These are phyloP conservation scores for Pouteria campechiana DNA, from an alignment of 179 eudicot species.

Conservation along the genomic window DNA sequence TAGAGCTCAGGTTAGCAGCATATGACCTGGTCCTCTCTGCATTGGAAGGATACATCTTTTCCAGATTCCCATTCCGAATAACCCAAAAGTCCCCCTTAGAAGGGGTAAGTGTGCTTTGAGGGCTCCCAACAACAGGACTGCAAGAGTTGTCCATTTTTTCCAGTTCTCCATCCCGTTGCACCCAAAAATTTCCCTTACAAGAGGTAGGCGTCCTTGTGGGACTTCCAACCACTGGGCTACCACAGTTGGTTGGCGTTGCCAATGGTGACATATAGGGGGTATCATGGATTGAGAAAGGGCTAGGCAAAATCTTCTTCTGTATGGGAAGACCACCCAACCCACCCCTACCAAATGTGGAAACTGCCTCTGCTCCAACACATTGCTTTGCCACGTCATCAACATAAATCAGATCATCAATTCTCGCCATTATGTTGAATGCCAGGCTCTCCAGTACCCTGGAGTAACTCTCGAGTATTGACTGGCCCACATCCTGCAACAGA, in stretches of 20 bases:
- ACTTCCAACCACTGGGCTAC: background rate
- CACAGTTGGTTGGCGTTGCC: constrained; percentile 1
- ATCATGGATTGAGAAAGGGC: constrained; percentile 35
- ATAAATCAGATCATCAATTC: constrained; percentile 11
- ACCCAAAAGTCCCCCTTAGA: too few species aligned
- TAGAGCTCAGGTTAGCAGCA: too few species aligned
- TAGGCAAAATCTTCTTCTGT: constrained; percentile 40
- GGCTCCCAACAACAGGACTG: too few species aligned
- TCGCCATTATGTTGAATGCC: constrained; percentile 24
- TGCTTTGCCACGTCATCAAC: constrained; percentile 4
- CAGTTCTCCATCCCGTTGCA: too few species aligned
- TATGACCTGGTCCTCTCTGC: too few species aligned
- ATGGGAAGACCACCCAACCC: constrained; percentile 33
- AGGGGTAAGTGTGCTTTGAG: too few species aligned
- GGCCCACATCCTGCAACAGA: constrained; percentile 24
- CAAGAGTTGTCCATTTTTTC: too few species aligned
- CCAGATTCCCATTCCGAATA: too few species aligned
- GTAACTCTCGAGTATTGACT: constrained; percentile 25
- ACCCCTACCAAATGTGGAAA: constrained; percentile 1
- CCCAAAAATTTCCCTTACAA: too few species aligned
- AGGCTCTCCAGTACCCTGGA: constrained; percentile 25
- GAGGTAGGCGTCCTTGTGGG: background rate
- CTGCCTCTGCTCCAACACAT: background rate
- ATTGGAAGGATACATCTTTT: too few species aligned
- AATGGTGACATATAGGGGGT: constrained; percentile 31